Percentiles rank a stretch among this genome's conserved stretches.
phyloP scores from a whole-genome alignment of 495 filamentous ascomycete species.

The Collariella sp. region DNA sequence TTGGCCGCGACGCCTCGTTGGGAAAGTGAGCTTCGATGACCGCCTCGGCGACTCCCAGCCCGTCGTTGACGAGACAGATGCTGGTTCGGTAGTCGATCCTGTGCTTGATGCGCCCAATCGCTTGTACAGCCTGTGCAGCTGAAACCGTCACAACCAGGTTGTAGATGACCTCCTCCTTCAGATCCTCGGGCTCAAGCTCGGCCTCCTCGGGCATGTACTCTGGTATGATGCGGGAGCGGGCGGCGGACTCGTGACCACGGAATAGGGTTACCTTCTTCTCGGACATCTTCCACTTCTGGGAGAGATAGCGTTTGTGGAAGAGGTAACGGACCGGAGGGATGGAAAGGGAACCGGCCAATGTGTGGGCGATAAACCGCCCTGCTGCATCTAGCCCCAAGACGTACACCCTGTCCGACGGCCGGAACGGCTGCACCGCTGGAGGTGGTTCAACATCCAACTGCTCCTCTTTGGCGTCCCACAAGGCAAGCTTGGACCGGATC shows the following conservation, averaged over 20 bases:
- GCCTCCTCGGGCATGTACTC: constrained; percentile 11
- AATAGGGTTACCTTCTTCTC: constrained; percentile 20
- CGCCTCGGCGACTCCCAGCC: constrained; percentile 70
- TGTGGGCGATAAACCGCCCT: constrained; percentile 45
- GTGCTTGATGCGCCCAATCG: constrained; percentile 50
- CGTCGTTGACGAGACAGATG: constrained; percentile 72
- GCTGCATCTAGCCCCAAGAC: constrained; percentile 43
- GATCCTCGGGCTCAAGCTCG: constrained; percentile 5
- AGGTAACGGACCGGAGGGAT: constrained; percentile 27
- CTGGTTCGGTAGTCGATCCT: constrained; percentile 66
- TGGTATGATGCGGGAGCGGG: constrained; percentile 12
- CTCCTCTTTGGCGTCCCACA: constrained; percentile 9
- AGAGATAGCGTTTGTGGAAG: constrained; percentile 13
- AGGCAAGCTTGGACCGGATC: constrained; percentile 3
- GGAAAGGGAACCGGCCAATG: constrained; percentile 30
- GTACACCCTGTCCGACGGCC: constrained; percentile 36
- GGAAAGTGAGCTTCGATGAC: constrained; percentile 61
- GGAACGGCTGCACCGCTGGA: neutral
- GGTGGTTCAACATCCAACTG: neutral
- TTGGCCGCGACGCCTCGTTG: constrained; percentile 53
- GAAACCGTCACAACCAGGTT: constrained; percentile 70
- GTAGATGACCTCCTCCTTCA: constrained; percentile 48
- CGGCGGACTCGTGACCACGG: constrained; percentile 3
- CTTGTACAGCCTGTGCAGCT: constrained; percentile 44
- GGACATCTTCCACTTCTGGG: constrained; percentile 20